Conservation (phyloP, 306 rosid genomes). For the Aeschynomene evenia region DNA sequence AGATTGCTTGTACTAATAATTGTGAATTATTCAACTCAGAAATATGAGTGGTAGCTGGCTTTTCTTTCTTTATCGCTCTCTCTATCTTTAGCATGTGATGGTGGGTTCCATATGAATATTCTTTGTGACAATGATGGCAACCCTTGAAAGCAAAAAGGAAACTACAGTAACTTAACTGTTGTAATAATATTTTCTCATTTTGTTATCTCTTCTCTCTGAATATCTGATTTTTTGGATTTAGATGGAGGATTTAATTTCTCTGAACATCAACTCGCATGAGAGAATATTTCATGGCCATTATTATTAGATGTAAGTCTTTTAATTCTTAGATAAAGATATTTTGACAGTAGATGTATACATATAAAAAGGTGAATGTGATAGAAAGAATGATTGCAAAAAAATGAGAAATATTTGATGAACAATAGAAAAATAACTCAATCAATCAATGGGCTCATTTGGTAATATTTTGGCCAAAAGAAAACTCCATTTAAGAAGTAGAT, state of each 20-base stretch:
- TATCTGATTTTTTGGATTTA: not conserved
- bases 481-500: too few relatives aligned
- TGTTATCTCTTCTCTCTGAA: not conserved
- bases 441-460: too few relatives aligned
- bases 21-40: not conserved
- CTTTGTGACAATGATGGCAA: not conserved
- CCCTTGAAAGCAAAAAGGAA: not conserved
- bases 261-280: not conserved
- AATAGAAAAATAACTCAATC: too few relatives aligned
- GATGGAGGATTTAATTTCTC: not conserved
- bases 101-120: slow-evolving; percentile 47
- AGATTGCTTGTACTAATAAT: not conserved
- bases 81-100: slow-evolving; percentile 14
- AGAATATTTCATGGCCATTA: not conserved
- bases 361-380: too few relatives aligned
- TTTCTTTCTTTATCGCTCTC: slow-evolving; percentile 19
- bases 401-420: too few relatives aligned
- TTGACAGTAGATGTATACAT: too few relatives aligned
- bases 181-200: not conserved
- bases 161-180: not conserved
- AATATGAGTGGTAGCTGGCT: slow-evolving; percentile 25
- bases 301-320: too few relatives aligned
- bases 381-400: too few relatives aligned
- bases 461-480: too few relatives aligned
- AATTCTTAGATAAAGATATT: too few relatives aligned